Base-by-base conservation (phyloP, 2,329 filamentous ascomycete genomes). In the Fusarium gaditjirri region DNA sequence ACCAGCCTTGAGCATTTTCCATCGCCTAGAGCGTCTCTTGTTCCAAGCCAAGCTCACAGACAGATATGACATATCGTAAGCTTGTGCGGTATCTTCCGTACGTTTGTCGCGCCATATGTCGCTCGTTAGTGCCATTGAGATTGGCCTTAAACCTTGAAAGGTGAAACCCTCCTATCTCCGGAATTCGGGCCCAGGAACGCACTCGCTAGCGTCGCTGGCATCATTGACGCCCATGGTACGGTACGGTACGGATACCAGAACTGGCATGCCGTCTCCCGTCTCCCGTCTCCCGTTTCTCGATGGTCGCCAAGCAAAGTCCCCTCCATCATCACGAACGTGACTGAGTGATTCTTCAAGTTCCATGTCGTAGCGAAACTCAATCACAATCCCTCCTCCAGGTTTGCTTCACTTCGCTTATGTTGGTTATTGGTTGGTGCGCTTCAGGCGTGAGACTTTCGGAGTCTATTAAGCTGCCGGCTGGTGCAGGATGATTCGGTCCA, bases 21-120 rank as follows among this genome's bases (percentile, higher is more conserved):
- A 42, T 62, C 65, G 63, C 65, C 14, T 68, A 64, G 35, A 46
- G 65, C 65, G 65, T 47, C 50, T 68, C 61, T 42, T 29, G 36
- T 29, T 58, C 36, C 31, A 35, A 16, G n/a, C 36, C 29, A 42
- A 55, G 47, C 46, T 41, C 27, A 14, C 12, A 44, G 31, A 43
- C 53, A 33, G 31, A 42, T 46, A 42, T 53, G 50, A 56, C 39
- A 56, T 56, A 35, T 60, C 54, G 38, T 44, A 49, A 29, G 49
- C 27, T n/a, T 17, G 29, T 23, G 41, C 58, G 33, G 41, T 41
- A 25, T 46, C n/a, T 33, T 61, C 53, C 59, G 54, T 46, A 46
- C 19, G 17, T 46, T 31, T 27, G 33, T 61, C 57, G 49, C 39
- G 59, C 41, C 59, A 61, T 58, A 23, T 27, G 52, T 38, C 39